Conservation (phyloP, 1,284 basidiomycete genomes). For the Malassezia sympodialis region DNA sequence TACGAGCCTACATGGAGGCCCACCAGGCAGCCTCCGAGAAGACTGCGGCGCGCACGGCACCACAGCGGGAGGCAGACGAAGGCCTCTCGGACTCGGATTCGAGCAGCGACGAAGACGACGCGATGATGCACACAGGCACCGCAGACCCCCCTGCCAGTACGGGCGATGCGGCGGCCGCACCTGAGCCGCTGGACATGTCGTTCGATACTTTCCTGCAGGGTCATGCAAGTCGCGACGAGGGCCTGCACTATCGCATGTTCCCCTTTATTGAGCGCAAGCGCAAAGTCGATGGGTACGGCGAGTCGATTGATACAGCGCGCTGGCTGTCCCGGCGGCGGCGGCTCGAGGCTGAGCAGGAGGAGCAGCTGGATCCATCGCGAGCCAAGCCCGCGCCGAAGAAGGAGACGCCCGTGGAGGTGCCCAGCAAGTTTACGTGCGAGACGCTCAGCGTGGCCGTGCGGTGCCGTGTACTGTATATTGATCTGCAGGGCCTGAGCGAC, state of each 20-base stretch:
- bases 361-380: constrained; percentile 49
- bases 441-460: constrained; percentile 65
- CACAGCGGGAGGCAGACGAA: constrained; percentile 69
- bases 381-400: constrained; percentile 65
- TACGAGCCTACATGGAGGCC: constrained; percentile 68
- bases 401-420: constrained; percentile 68
- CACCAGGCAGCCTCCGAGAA: constrained; percentile 72
- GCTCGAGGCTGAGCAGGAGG: constrained; percentile 28
- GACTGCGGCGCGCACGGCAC: constrained; percentile 61
- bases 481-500: constrained; percentile 91
- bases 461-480: constrained; percentile 78
- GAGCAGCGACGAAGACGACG: constrained; percentile 56
- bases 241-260: constrained; percentile 86
- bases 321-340: constrained; percentile 46
- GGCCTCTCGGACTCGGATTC: constrained; percentile 50
- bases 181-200: constrained; percentile 59
- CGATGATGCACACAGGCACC: constrained; percentile 20
- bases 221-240: constrained; percentile 65
- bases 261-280: constrained; percentile 87
- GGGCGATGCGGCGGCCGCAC: constrained; percentile 18
- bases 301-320: constrained; percentile 73
- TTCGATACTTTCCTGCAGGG: constrained; percentile 96
- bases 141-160: constrained; percentile 50
- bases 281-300: constrained; percentile 87
- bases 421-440: constrained; percentile 78